Percentiles rank a stretch among this genome's conserved stretches.
phyloP scores from a whole-genome alignment of 2,329 filamentous ascomycete genomes.

The Lojkania enalia region DNA sequence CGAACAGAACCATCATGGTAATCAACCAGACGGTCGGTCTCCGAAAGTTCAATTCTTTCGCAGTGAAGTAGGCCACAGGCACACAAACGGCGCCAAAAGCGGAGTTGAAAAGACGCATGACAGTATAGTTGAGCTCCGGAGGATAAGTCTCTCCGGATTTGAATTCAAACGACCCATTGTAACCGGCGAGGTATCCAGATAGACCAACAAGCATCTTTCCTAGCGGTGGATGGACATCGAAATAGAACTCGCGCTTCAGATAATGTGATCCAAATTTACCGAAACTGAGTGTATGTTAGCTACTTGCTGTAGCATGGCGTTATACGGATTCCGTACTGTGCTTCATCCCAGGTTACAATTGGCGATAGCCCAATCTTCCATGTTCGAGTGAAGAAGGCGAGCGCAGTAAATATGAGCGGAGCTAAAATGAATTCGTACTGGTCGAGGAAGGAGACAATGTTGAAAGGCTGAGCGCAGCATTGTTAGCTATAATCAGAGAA shows the following conservation, averaged over 20 bases:
- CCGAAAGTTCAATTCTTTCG: conserved; percentile 84
- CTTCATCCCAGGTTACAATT: conserved; percentile 77
- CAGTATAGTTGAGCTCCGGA: conserved; percentile 91
- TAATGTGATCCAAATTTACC: conserved; percentile 99
- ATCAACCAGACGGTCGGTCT: conserved; percentile 91
- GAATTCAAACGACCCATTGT: conserved; percentile 99
- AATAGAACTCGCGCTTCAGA: conserved; percentile 99
- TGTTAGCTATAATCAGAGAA: conserved; percentile 18
- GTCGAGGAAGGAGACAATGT: conserved; percentile 65
- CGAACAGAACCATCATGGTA: conserved; percentile 94
- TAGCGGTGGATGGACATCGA: conserved; percentile 92
- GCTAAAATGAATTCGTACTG: conserved; percentile 65
- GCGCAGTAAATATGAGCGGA: conserved; percentile 64
- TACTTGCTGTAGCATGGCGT: conserved; percentile 1
- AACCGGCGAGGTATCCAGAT: conserved; percentile 93
- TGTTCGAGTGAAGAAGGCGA: conserved; percentile 68
- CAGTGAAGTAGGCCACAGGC: conserved; percentile 93
- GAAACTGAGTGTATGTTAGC: conserved; percentile 61
- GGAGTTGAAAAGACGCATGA: conserved; percentile 98
- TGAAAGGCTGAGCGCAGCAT: conserved; percentile 47
- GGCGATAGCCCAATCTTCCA: conserved; percentile 69
- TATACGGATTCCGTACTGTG: conserved; percentile 60
- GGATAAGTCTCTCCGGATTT: conserved; percentile 98
- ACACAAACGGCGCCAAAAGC: conserved; percentile 91
- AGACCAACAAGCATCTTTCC: conserved; percentile 98